Evolutionary conservation across 768 basidiomycete species (phyloP).

Genomic region (Amanita brunnescens): DNA sequence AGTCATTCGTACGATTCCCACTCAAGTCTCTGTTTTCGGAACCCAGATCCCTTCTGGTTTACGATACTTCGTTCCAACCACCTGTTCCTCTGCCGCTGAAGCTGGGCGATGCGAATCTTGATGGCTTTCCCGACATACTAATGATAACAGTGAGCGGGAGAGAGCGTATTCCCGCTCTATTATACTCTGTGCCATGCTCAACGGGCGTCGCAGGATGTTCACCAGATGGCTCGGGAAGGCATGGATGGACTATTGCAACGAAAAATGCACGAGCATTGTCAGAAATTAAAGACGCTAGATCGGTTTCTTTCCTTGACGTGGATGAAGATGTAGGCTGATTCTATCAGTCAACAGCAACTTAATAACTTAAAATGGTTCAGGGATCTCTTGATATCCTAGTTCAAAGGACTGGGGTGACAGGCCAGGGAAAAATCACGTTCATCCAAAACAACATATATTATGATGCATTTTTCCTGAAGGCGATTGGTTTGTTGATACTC

Average conservation of each 20-base stretch:
- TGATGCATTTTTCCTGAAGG: constrained; percentile 98
- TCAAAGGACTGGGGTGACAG: constrained; percentile 67
- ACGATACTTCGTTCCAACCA: constrained; percentile 58
- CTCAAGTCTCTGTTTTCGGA: constrained; percentile 50
- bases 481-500: constrained; percentile 56
- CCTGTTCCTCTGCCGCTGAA: constrained; percentile 69
- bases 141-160: constrained; percentile 38
- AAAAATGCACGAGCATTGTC: constrained; percentile 55
- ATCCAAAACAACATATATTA: constrained; percentile 97
- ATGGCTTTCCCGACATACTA: constrained; percentile 90
- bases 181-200: constrained; percentile 56
- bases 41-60: constrained; percentile 52
- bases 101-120: constrained; percentile 84
- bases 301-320: constrained; percentile 78
- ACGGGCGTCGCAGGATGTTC: constrained; percentile 49
- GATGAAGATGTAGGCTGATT: constrained; percentile 80
- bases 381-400: constrained; percentile 88
- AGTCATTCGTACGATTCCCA: constrained; percentile 65
- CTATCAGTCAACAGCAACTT: neutral
- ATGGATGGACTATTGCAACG: constrained; percentile 54
- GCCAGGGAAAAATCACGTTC: constrained; percentile 58
- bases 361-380: constrained; percentile 28
- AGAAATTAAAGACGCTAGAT: constrained; percentile 67
- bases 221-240: constrained; percentile 35
- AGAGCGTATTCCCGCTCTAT: constrained; percentile 47